phyloP scores from a whole-genome alignment of 2,329 filamentous ascomycete species.

The Fusarium camptoceras region DNA sequence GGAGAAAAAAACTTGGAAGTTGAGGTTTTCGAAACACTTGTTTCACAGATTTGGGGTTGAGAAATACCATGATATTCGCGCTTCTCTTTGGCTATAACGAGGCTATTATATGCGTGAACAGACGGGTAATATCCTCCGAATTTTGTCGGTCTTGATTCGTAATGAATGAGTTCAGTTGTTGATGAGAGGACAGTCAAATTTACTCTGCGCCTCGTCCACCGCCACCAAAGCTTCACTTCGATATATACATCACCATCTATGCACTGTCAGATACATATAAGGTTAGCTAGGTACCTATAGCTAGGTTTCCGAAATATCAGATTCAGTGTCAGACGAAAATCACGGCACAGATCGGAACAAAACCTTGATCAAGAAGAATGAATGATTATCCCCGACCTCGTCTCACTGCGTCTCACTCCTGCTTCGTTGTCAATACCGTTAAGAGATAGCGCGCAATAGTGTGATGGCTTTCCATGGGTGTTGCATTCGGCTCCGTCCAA shows the following conservation, averaged over 20 bases:
- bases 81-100: neutral
- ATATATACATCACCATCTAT: neutral
- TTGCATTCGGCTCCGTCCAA: conserved; percentile 20
- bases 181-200: neutral
- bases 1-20: neutral
- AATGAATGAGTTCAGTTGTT: neutral
- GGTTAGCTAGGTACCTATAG: neutral
- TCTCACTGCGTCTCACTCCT: conserved; percentile 28
- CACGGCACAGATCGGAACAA: conserved; percentile 9
- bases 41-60: conserved; percentile 1
- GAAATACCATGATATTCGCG: neutral
- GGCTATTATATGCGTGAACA: neutral
- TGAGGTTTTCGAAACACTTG: conserved; percentile 8
- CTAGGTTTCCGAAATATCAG: conserved; percentile 2
- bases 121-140: neutral
- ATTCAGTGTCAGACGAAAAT: conserved; percentile 21
- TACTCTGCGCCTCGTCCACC: conserved; percentile 24
- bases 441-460: conserved; percentile 17
- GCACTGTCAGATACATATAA: neutral
- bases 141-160: neutral
- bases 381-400: conserved; percentile 19
- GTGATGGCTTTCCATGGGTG: conserved; percentile 9
- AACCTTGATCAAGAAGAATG: conserved; percentile 23
- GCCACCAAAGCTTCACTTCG: conserved; percentile 18
- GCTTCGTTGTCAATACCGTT: conserved; percentile 30